Percentiles rank a stretch among this genome's conserved stretches.
Evolutionary conservation across 495 filamentous ascomycete species (phyloP).

Genomic region (Neurospora sp.): DNA sequence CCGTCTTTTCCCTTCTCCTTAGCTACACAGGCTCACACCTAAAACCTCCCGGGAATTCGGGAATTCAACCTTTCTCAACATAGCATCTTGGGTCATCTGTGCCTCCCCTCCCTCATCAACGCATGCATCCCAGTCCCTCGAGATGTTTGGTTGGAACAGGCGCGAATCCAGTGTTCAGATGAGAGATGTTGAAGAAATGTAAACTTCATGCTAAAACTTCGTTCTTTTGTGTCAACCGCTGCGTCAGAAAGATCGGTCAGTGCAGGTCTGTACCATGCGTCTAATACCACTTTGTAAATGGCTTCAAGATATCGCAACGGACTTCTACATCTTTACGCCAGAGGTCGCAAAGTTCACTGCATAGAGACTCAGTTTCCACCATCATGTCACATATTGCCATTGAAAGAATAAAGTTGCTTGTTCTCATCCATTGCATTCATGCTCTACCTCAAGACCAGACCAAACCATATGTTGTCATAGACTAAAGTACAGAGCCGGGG

Average conservation of each 20-base stretch:
- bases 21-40: too few relatives aligned
- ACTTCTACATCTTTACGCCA: not conserved
- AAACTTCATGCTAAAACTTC: not conserved
- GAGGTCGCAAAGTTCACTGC: not conserved
- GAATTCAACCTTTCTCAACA: not conserved
- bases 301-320: not conserved
- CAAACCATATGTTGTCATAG: slow-evolving; percentile 9
- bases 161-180: not conserved
- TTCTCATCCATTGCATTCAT: slow-evolving; percentile 16
- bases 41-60: too few relatives aligned
- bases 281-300: not conserved
- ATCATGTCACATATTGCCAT: not conserved
- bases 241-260: not conserved
- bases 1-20: too few relatives aligned
- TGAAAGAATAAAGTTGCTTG: not conserved
- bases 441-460: slow-evolving; percentile 20
- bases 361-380: not conserved
- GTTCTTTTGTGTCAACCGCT: not conserved
- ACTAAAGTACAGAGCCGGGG: slow-evolving; percentile 21
- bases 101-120: not conserved
- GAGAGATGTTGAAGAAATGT: not conserved
- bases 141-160: not conserved
- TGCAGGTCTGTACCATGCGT: not conserved
- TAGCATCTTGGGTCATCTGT: not conserved
- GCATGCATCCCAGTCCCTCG: not conserved